A percentile compares a stretch with the other conserved stretches of the same genome.
Evolutionary conservation across 768 basidiomycete genomes (phyloP).

Genomic region (Leucocoprinus birnbaumii): DNA sequence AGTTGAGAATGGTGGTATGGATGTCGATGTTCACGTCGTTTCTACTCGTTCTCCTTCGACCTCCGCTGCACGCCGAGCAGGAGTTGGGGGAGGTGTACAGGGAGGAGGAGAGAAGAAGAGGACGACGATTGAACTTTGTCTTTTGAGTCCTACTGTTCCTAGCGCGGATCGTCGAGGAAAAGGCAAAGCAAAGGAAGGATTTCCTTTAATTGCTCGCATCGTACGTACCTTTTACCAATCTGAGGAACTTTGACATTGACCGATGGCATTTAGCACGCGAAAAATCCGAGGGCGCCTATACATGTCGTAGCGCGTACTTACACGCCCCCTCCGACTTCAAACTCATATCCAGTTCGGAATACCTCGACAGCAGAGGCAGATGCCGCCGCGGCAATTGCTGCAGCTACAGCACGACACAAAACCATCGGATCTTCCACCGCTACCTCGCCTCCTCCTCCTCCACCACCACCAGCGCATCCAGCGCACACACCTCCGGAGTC

Average conservation of each 20-base stretch:
- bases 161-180: neutral
- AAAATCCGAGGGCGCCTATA: conserved; percentile 32
- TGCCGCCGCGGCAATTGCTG: neutral
- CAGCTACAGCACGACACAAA: neutral
- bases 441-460: neutral
- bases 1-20: conserved; percentile 37
- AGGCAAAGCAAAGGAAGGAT: conserved; percentile 13
- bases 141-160: neutral
- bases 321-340: conserved; percentile 18
- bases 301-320: conserved; percentile 29
- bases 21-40: conserved; percentile 39
- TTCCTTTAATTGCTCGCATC: conserved; percentile 34
- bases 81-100: conserved; percentile 9
- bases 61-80: conserved; percentile 11
- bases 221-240: conserved; percentile 21
- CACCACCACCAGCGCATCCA: too few relatives aligned
- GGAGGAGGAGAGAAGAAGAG: conserved; percentile 8
- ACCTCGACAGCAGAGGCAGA: neutral
- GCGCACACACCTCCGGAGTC: too few relatives aligned
- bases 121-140: conserved; percentile 6
- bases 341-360: neutral
- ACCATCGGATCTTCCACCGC: neutral
- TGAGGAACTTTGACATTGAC: neutral
- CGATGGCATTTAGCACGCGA: conserved; percentile 28
- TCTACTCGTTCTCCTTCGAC: conserved; percentile 17